These are phyloP conservation scores for Saccharomyces eubayanus DNA, from an alignment of 805 yeast species.

Conservation along the genomic window DNA sequence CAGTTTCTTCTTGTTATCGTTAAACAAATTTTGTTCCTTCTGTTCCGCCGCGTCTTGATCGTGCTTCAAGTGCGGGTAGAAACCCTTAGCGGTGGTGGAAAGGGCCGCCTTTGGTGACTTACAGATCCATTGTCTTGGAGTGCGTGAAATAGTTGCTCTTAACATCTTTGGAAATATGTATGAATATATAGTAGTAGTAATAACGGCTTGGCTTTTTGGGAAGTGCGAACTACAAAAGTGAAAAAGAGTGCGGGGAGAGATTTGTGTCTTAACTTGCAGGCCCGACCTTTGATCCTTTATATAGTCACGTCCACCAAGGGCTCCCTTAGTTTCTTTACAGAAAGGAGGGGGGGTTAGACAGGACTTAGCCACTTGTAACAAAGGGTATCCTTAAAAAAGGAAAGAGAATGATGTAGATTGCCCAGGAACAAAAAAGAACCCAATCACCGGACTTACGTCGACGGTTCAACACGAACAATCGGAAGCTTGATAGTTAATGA, in stretches of 20 bases:
- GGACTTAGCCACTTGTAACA: background rate
- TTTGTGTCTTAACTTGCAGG: background rate
- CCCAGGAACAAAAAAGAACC: background rate
- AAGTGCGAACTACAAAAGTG: background rate
- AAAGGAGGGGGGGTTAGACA: background rate
- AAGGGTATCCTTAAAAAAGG: background rate
- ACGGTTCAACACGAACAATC: background rate
- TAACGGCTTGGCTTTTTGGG: background rate
- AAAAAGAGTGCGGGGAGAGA: background rate
- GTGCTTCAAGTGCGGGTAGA: constrained; percentile 12
- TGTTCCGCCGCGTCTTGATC: constrained; percentile 15
- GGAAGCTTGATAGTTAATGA: background rate
- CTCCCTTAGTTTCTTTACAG: background rate
- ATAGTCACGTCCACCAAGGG: background rate
- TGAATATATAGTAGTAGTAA: background rate
- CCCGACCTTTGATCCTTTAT: background rate
- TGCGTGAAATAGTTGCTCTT: background rate
- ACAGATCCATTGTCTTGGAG: background rate
- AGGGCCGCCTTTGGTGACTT: background rate
- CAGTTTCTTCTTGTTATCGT: constrained; percentile 21
- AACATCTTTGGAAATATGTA: background rate
- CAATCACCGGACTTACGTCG: background rate
- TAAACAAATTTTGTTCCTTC: constrained; percentile 21
- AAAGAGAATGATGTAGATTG: background rate
- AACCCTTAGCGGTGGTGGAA: constrained; percentile 3